These are phyloP conservation scores for Ilex asprella DNA, from an alignment of 257 asterid genomes.

Conservation along the genomic window DNA sequence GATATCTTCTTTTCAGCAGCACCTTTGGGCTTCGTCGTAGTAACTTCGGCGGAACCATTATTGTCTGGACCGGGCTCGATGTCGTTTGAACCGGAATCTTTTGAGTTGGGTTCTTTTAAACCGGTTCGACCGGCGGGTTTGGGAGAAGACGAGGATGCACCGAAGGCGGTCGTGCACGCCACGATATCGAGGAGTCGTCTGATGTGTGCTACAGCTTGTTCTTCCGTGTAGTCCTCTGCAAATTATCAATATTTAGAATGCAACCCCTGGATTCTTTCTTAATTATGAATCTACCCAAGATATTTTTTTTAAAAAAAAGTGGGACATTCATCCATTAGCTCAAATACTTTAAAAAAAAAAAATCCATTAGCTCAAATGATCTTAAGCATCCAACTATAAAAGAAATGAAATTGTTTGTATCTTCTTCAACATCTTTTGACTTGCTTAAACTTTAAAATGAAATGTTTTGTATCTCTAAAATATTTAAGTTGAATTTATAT, in stretches of 20 bases:
- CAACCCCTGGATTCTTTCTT: no score
- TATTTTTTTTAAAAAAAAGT: no score
- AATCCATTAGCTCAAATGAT: no score
- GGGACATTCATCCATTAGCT: no score
- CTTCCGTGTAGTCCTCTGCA: slow-evolving; percentile 76
- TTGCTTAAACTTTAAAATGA: no score
- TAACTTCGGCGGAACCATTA: slow-evolving; percentile 20
- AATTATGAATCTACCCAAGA: no score
- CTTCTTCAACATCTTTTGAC: no score
- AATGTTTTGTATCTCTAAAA: no score
- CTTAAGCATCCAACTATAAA: no score
- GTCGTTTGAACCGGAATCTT: slow-evolving; percentile 15
- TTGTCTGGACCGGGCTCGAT: slow-evolving; percentile 30
- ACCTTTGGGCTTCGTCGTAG: slow-evolving; percentile 22
- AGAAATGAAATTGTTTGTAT: no score
- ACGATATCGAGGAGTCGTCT: slow-evolving; percentile 65
- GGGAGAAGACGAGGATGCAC: slow-evolving; percentile 46
- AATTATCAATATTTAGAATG: slow-evolving; percentile 1
- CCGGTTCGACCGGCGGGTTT: slow-evolving; percentile 30
- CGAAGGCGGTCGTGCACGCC: slow-evolving; percentile 61
- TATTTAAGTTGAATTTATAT: no score
- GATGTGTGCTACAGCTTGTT: slow-evolving; percentile 54
- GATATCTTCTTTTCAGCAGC: slow-evolving; percentile 33
- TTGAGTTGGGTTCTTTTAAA: slow-evolving; percentile 10
- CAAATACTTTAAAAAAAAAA: no score